Conservation (phyloP, 2,329 filamentous ascomycete species). For the Stemphylium vesicarium region DNA sequence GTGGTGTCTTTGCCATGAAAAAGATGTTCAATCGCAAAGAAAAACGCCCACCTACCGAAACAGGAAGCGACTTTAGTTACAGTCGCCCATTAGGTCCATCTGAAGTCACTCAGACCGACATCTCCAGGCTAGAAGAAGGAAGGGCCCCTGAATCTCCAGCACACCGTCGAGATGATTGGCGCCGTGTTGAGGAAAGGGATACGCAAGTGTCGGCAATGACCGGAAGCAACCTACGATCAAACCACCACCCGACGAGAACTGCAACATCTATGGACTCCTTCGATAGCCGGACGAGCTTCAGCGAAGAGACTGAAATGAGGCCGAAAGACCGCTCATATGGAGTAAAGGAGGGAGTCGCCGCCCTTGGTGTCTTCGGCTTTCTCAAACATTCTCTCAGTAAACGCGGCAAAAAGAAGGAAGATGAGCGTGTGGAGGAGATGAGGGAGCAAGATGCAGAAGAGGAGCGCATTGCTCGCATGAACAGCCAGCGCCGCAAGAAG, state of each 20-base stretch:
- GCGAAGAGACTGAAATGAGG: slow-evolving; percentile 35
- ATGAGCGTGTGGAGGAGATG: slow-evolving; percentile 65
- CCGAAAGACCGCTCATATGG: slow-evolving; percentile 42
- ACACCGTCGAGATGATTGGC: slow-evolving; percentile 43
- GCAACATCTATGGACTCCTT: slow-evolving; percentile 50
- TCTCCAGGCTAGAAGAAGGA: slow-evolving; percentile 61
- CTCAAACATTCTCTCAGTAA: slow-evolving; percentile 55
- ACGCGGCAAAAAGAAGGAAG: slow-evolving; percentile 63
- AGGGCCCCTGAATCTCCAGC: slow-evolving; percentile 57
- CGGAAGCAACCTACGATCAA: slow-evolving; percentile 56
- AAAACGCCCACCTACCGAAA: slow-evolving; percentile 51
- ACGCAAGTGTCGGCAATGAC: slow-evolving; percentile 44
- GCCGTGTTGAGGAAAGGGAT: slow-evolving; percentile 48
- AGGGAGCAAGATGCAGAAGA: slow-evolving; percentile 59
- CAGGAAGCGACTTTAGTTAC: slow-evolving; percentile 61
- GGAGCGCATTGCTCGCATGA: slow-evolving; percentile 59
- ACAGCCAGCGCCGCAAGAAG: slow-evolving; percentile 63
- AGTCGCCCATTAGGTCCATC: slow-evolving; percentile 57
- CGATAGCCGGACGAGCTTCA: slow-evolving; percentile 49
- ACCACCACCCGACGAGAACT: slow-evolving; percentile 42
- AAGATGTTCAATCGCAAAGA: slow-evolving; percentile 67
- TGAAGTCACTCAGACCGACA: slow-evolving; percentile 56
- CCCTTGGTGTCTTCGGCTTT: slow-evolving; percentile 49
- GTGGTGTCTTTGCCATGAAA: slow-evolving; percentile 51
- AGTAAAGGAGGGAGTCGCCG: slow-evolving; percentile 57